Evolutionary conservation across 2,329 filamentous ascomycete species (phyloP).

Genomic region (Penicillium sp.): DNA sequence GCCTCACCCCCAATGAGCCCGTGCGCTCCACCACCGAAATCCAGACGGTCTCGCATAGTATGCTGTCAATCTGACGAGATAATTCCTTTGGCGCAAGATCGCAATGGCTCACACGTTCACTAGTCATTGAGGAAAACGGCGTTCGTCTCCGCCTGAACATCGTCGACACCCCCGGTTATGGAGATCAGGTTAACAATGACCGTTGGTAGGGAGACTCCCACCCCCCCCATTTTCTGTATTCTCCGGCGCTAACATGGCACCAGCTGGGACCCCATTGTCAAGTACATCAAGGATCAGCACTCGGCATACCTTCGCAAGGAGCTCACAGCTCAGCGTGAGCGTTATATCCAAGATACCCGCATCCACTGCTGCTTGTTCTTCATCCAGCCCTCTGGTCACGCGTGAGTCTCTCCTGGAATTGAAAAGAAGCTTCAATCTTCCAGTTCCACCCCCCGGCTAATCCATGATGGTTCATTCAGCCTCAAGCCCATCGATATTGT

Average conservation of each 20-base stretch:
- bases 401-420: conserved; percentile 43
- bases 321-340: conserved; percentile 96
- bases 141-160: conserved; percentile 97
- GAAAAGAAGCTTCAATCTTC: background rate
- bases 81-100: background rate
- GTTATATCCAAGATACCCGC: conserved; percentile 98
- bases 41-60: conserved; percentile 89
- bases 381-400: conserved; percentile 97
- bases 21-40: conserved; percentile 97
- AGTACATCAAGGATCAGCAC: conserved; percentile 99
- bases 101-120: conserved; percentile 18
- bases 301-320: conserved; percentile 99
- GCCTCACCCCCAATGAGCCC: conserved; percentile 85
- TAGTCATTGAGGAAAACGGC: conserved; percentile 96
- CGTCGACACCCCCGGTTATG: conserved; percentile 97
- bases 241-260: conserved; percentile 20
- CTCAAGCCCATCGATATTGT: conserved; percentile 99
- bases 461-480: conserved; percentile 25
- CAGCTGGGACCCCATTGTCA: conserved; percentile 98
- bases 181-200: conserved; percentile 99
- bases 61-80: conserved; percentile 19
- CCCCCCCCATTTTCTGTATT: background rate
- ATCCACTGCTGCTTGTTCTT: conserved; percentile 99
- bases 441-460: background rate
- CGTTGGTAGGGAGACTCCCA: conserved; percentile 62